Conservation (phyloP, 2,329 filamentous ascomycete species). For the Pseudogymnoascus sp. region DNA sequence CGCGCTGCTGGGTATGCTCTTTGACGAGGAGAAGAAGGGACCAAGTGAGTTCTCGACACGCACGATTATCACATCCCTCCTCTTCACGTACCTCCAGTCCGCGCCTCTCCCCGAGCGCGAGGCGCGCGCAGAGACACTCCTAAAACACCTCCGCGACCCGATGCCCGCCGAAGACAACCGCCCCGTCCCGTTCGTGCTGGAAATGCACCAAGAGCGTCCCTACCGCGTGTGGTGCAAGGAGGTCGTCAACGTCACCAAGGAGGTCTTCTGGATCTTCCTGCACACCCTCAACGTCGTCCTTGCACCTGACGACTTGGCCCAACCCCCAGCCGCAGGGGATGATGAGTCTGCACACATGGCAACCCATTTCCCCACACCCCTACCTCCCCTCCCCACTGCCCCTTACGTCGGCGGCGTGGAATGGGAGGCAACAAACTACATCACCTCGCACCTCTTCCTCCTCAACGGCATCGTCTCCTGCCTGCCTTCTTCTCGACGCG, state of each 20-base stretch:
- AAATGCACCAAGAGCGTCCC: conserved; percentile 78
- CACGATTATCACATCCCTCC: conserved; percentile 76
- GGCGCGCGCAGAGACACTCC: conserved; percentile 61
- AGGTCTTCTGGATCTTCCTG: conserved; percentile 98
- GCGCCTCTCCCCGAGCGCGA: conserved; percentile 54
- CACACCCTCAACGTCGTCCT: conserved; percentile 86
- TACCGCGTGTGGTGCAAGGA: conserved; percentile 95
- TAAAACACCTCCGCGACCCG: conserved; percentile 73
- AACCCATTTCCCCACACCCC: conserved; percentile 72
- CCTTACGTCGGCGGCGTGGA: conserved; percentile 96
- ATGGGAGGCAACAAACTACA: conserved; percentile 97
- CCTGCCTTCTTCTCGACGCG: conserved; percentile 62
- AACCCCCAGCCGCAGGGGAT: conserved; percentile 17
- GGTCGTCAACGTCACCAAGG: conserved; percentile 84
- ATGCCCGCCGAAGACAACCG: conserved; percentile 65
- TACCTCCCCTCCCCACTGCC: conserved; percentile 84
- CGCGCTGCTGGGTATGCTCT: conserved; percentile 77
- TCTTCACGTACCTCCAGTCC: conserved; percentile 79
- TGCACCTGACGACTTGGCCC: conserved; percentile 34
- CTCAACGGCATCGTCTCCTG: conserved; percentile 85
- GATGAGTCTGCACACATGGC: conserved; percentile 51
- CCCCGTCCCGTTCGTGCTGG: conserved; percentile 76
- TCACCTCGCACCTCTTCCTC: conserved; percentile 86
- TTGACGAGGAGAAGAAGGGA: conserved; percentile 96
- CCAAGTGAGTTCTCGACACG: conserved; percentile 94